Evolutionary conservation across 75 land plant species (phyloP).

Genomic region (Selaginella tamariscina): DNA sequence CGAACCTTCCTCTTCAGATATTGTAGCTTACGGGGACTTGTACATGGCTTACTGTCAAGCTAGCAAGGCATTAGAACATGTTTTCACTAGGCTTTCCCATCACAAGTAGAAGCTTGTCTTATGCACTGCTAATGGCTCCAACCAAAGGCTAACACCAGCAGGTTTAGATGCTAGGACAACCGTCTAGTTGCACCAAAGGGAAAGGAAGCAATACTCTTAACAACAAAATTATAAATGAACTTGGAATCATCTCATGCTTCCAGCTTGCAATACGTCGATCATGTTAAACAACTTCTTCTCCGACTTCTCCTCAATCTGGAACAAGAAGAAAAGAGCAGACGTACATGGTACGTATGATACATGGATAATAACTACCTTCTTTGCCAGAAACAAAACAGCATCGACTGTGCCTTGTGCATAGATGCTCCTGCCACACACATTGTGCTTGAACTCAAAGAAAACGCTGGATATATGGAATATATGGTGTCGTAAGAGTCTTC

Average conservation of each 20-base stretch:
- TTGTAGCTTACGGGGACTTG: constrained; percentile 15
- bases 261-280: constrained; percentile 95
- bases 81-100: constrained; percentile 16
- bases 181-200: too few species aligned
- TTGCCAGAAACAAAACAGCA: constrained; percentile 74
- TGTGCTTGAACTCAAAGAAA: constrained; percentile 87
- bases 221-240: too few species aligned
- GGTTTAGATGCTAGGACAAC: too few species aligned
- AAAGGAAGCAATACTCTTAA: too few species aligned
- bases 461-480: constrained; percentile 47
- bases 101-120: too few species aligned
- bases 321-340: not conserved
- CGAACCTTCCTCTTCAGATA: constrained; percentile 17
- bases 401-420: constrained; percentile 96
- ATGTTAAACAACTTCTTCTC: constrained; percentile 68
- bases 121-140: too few species aligned
- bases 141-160: too few species aligned
- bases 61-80: constrained; percentile 4
- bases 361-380: constrained; percentile 43
- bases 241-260: constrained; percentile 92
- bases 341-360: not conserved
- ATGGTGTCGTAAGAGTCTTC: not conserved
- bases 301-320: constrained; percentile 57
- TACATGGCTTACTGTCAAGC: constrained; percentile 13
- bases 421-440: constrained; percentile 95